Percentiles rank a stretch among this genome's conserved stretches.
phyloP scores from a whole-genome alignment of 352 stramenopile species.

The Blastocystis sp. region DNA sequence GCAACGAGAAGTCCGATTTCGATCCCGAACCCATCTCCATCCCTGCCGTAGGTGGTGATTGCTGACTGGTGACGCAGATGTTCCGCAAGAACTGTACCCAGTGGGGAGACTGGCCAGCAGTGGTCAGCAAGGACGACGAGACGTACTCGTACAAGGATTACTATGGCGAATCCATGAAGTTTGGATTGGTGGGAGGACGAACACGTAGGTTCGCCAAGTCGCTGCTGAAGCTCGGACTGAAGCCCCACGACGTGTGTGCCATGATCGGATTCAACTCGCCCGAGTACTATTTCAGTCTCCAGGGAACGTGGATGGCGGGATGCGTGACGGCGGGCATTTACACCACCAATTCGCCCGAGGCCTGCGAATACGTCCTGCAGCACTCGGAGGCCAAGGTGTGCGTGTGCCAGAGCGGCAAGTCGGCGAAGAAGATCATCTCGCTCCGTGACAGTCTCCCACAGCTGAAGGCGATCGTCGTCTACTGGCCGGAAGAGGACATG shows the following conservation, averaged over 20 bases:
- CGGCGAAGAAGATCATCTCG: conserved; percentile 69
- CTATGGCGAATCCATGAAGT: conserved; percentile 66
- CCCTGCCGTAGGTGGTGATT: not conserved
- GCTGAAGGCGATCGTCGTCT: conserved; percentile 71
- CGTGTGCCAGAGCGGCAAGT: conserved; percentile 68
- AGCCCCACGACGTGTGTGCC: conserved; percentile 68
- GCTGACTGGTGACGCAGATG: not conserved
- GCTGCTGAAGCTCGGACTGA: conserved; percentile 68
- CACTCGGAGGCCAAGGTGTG: conserved; percentile 70
- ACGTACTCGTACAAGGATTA: conserved; percentile 66
- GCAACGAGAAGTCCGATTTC: conserved; percentile 10
- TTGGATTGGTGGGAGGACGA: conserved; percentile 36
- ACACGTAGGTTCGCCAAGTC: conserved; percentile 62
- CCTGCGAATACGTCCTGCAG: conserved; percentile 70
- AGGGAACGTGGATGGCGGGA: conserved; percentile 70
- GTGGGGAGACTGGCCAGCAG: conserved; percentile 41
- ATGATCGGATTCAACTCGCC: conserved; percentile 74
- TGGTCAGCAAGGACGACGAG: conserved; percentile 43
- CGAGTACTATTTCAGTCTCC: conserved; percentile 74
- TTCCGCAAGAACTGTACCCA: conserved; percentile 39
- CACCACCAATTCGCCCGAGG: conserved; percentile 69
- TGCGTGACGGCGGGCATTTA: conserved; percentile 73
- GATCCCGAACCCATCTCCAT: conserved; percentile 52
- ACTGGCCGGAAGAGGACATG: conserved; percentile 52
- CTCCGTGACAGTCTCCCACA: conserved; percentile 67